Evolutionary conservation across 2,329 filamentous ascomycete species (phyloP).

Genomic region (Cyclaneusma minus): DNA sequence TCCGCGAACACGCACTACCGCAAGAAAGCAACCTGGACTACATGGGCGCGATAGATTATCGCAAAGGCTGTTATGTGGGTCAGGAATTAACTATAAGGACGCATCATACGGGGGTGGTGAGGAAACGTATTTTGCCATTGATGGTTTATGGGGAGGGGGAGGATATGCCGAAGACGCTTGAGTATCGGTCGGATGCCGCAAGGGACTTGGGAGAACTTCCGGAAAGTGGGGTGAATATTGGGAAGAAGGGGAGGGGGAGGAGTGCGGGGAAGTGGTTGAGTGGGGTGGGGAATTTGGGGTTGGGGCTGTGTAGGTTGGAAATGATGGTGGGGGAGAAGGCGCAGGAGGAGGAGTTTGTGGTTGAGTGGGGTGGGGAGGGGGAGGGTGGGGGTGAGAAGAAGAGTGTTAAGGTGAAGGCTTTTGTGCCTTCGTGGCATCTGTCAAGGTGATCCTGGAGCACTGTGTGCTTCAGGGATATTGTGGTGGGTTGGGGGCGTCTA

Average conservation of each 20-base stretch:
- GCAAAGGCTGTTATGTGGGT: slow-evolving; percentile 92
- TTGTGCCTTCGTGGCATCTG: slow-evolving; percentile 62
- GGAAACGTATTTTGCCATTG: slow-evolving; percentile 77
- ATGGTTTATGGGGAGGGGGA: slow-evolving; percentile 44
- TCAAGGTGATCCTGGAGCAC: too few relatives aligned
- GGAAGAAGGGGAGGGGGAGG: slow-evolving; percentile 42
- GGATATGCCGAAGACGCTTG: slow-evolving; percentile 23
- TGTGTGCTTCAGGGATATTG: too few relatives aligned
- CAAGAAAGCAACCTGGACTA: slow-evolving; percentile 83
- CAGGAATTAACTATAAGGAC: slow-evolving; percentile 95
- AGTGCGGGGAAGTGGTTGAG: slow-evolving; percentile 68
- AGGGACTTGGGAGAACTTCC: slow-evolving; percentile 24
- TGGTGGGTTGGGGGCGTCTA: too few relatives aligned
- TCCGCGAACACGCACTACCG: slow-evolving; percentile 56
- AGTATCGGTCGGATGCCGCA: slow-evolving; percentile 24
- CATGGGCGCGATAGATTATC: slow-evolving; percentile 75
- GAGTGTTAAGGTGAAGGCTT: slow-evolving; percentile 52
- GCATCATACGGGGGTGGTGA: slow-evolving; percentile 81
- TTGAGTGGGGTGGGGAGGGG: slow-evolving; percentile 28
- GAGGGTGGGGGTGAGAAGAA: slow-evolving; percentile 20
- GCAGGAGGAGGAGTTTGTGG: slow-evolving; percentile 42
- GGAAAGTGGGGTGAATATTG: slow-evolving; percentile 29
- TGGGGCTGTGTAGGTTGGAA: slow-evolving; percentile 76
- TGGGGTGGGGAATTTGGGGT: slow-evolving; percentile 70
- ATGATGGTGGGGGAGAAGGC: slow-evolving; percentile 73